Conservation (phyloP, 2,329 filamentous ascomycete genomes). For the Botryosphaeria dothidea region DNA sequence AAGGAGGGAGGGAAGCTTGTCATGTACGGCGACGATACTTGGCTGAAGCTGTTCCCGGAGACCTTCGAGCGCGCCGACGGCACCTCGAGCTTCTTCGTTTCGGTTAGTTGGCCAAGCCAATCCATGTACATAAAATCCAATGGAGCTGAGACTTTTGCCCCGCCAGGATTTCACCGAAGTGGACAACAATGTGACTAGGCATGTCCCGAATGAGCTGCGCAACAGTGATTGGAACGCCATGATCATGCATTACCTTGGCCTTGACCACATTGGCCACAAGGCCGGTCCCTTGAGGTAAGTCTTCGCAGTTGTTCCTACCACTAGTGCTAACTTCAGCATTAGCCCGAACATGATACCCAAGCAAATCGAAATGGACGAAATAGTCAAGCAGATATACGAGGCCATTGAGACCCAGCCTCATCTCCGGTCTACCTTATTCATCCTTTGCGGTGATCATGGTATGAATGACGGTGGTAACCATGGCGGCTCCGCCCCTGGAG, state of each 20-base stretch:
- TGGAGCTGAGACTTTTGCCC: conserved; percentile 25
- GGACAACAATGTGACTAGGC: conserved; percentile 93
- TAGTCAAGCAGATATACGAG: conserved; percentile 74
- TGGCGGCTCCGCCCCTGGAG: conserved; percentile 87
- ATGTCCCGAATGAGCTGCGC: conserved; percentile 74
- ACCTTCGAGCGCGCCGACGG: conserved; percentile 87
- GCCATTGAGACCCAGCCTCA: conserved; percentile 72
- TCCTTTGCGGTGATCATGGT: conserved; percentile 93
- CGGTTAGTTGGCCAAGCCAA: conserved; percentile 60
- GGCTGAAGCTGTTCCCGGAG: conserved; percentile 92
- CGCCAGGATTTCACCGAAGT: conserved; percentile 92
- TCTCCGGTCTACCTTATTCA: conserved; percentile 75
- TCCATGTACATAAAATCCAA: conserved; percentile 35
- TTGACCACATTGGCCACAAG: conserved; percentile 98
- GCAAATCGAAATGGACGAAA: conserved; percentile 87
- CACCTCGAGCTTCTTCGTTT: conserved; percentile 97
- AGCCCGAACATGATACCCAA: conserved; percentile 92
- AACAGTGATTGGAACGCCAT: conserved; percentile 87
- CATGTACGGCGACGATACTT: conserved; percentile 98
- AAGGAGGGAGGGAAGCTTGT: conserved; percentile 67
- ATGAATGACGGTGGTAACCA: conserved; percentile 99
- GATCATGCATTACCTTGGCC: conserved; percentile 91
- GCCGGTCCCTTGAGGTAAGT: conserved; percentile 76
- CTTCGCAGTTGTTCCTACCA: not conserved
- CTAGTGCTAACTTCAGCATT: conserved; percentile 19